Base-by-base conservation (phyloP, 768 basidiomycete species). In the Mycena epipterygia region DNA sequence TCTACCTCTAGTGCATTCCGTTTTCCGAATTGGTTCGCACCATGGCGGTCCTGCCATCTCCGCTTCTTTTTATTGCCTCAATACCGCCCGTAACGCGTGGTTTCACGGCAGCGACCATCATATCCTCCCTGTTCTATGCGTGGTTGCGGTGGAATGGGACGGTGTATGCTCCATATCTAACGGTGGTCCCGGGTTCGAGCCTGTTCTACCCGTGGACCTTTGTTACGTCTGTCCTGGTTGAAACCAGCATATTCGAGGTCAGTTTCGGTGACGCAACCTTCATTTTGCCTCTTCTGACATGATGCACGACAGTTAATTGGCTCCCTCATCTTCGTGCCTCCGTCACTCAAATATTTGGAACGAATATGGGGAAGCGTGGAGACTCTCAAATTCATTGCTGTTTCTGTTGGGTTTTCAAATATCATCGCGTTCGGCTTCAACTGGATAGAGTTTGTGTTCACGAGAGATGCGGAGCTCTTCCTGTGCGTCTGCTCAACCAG, bases 181-280 rank as follows among this genome's bases (percentile, higher is more conserved):
- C 92, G 8, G 84, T 97, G 68, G 85, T 94, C 14, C 96, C 96
- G 6, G 96, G 95, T 17, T 87, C 88, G 46, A 92, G 91, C 75
- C 75, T 95, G 33, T 95, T 92, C 79, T 91, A 91, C 71, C 97
- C 97, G 52, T 99, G 98, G 98, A 95, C 95, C 3, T 87, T 99
- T 73, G 82, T 96, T n/a, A 96, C 93, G 6, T 93, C 95, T 3
- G 92, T 90, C 23, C 89, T 96, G 68, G 93, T 98, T 21, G 98
- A 99, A 82, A 89, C 90, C 53, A 91, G 87, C 68, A 75, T 96
- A 63, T 81, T 94, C 66, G 96, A 97, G 89, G 98, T 96, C 65
- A 76, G 92, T 86, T 32, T 32, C 44, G 42, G 57, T 32, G 27
- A 46, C 30, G 2, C 29, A 41, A 25, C 66, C 75, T 52, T 71